Evolutionary conservation across 2,329 filamentous ascomycete genomes (phyloP).

Genomic region (Microcera coccophila): DNA sequence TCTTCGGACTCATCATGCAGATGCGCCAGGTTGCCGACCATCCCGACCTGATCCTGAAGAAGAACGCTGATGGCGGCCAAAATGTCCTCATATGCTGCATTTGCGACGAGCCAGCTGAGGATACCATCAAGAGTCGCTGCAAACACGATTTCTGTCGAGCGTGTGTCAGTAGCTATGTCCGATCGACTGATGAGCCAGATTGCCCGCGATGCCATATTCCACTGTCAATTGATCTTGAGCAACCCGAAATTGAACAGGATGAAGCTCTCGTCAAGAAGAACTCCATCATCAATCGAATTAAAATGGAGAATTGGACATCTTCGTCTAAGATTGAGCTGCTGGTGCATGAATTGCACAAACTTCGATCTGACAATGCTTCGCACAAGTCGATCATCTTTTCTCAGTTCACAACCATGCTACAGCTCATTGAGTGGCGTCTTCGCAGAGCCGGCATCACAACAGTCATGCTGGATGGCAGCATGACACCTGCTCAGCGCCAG

Average conservation of each 20-base stretch:
- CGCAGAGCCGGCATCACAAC: constrained; percentile 96
- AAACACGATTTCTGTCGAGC: constrained; percentile 67
- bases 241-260: constrained; percentile 92
- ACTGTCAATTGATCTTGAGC: constrained; percentile 86
- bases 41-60: constrained; percentile 89
- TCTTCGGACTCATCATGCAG: constrained; percentile 98
- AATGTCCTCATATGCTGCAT: constrained; percentile 91
- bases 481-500: constrained; percentile 91
- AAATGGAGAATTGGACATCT: constrained; percentile 98
- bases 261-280: constrained; percentile 84
- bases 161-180: constrained; percentile 54
- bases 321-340: constrained; percentile 98
- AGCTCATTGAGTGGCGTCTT: constrained; percentile 94
- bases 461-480: constrained; percentile 95
- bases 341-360: constrained; percentile 87
- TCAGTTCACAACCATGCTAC: constrained; percentile 95
- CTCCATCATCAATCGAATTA: constrained; percentile 97
- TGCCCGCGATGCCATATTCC: constrained; percentile 91
- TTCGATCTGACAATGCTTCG: constrained; percentile 87
- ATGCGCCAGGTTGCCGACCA: constrained; percentile 98
- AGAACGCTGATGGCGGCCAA: constrained; percentile 78
- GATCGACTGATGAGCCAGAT: constrained; percentile 70
- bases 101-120: constrained; percentile 93
- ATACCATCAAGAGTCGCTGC: constrained; percentile 87
- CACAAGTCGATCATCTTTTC: constrained; percentile 98